Evolutionary conservation across 2,329 filamentous ascomycete species (phyloP).

Genomic region (Trichophyton schoenleinii): DNA sequence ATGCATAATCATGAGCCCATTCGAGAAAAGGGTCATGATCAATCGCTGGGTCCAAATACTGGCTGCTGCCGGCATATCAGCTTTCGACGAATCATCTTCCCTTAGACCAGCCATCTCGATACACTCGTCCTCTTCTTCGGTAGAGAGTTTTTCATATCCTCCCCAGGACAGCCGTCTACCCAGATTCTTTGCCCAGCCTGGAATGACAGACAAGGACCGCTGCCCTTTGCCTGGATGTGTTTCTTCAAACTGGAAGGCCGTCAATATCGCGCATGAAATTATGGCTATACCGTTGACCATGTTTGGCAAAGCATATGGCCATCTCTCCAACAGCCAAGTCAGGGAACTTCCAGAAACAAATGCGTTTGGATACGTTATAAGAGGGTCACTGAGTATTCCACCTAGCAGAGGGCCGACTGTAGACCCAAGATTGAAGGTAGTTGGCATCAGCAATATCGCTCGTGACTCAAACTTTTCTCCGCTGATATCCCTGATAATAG

Average conservation of each 20-base stretch:
- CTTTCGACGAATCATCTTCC: background rate
- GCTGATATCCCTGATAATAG: slow-evolving; percentile 1
- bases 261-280: background rate
- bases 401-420: background rate
- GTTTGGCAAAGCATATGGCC: background rate
- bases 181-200: background rate
- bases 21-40: background rate
- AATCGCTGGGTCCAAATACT: background rate
- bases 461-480: background rate
- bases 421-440: background rate
- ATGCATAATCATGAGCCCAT: background rate
- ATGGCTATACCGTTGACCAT: background rate
- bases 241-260: background rate
- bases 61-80: background rate
- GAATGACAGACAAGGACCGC: background rate
- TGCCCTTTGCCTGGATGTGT: background rate
- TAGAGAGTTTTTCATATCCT: background rate
- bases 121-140: background rate
- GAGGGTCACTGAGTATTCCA: background rate
- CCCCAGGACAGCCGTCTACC: background rate
- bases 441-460: background rate
- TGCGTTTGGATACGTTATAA: background rate
- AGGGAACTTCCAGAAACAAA: background rate
- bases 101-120: background rate
- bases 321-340: background rate